These are phyloP conservation scores for Echinochloa phyllopogon DNA, from an alignment of 176 grass and related monocot genomes.

Conservation along the genomic window DNA sequence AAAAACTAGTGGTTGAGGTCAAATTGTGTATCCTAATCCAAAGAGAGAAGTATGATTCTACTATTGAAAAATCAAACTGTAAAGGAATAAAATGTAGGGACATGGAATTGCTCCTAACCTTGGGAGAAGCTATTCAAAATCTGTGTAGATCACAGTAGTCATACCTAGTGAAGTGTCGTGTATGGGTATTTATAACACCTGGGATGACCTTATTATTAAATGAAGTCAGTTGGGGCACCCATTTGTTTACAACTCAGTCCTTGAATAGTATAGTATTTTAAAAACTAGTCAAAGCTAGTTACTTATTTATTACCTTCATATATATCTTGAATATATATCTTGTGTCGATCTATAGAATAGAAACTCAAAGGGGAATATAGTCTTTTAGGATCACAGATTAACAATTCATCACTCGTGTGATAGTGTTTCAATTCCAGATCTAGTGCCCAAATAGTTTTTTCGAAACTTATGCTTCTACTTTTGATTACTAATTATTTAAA, in stretches of 20 bases:
- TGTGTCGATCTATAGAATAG: background rate
- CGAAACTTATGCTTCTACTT: background rate
- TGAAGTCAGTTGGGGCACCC: background rate
- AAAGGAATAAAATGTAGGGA: background rate
- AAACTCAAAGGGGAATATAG: background rate
- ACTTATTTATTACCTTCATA: background rate
- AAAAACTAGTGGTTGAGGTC: background rate
- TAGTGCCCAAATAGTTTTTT: no score
- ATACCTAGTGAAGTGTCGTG: background rate
- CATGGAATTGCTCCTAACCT: background rate
- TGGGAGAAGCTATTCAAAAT: background rate
- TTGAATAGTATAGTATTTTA: background rate
- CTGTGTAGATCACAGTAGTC: background rate
- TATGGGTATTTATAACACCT: constrained; percentile 33
- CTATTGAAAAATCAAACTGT: background rate
- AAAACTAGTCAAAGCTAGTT: background rate
- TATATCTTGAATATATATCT: background rate
- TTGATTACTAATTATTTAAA: background rate
- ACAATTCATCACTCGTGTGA: background rate
- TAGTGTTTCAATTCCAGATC: background rate
- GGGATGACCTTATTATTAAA: constrained; percentile 1
- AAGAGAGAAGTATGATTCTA: background rate
- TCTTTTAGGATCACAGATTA: background rate
- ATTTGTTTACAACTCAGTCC: background rate
- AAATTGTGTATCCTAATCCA: background rate